Conservation (phyloP, 2,329 filamentous ascomycete species). For the Tolypocladium ophioglossoides region DNA sequence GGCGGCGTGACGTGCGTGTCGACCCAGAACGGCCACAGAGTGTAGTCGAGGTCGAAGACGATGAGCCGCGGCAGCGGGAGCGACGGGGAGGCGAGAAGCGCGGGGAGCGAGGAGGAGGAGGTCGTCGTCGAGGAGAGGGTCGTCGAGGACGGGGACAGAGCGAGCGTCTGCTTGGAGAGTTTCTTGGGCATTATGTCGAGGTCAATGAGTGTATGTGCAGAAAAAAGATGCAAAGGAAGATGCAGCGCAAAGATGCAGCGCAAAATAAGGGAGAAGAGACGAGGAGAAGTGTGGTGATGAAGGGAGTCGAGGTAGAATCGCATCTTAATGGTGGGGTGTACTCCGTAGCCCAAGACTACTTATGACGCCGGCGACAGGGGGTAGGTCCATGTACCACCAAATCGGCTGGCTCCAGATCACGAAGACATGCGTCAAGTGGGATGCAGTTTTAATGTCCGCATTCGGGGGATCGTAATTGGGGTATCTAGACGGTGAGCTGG, state of each 20-base stretch:
- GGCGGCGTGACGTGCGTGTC: constrained; percentile 82
- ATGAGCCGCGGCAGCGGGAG: constrained; percentile 71
- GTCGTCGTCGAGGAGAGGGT: background rate
- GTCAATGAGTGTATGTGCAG: background rate
- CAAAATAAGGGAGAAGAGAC: background rate
- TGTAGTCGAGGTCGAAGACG: constrained; percentile 96
- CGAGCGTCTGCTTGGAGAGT: constrained; percentile 14
- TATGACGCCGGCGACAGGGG: background rate
- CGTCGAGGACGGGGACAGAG: constrained; percentile 4
- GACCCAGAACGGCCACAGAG: constrained; percentile 97
- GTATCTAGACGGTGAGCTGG: too few species aligned
- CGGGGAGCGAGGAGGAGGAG: constrained; percentile 17
- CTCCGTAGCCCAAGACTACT: too few species aligned
- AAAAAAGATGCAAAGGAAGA: background rate
- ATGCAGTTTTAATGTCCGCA: too few species aligned
- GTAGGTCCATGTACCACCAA: background rate
- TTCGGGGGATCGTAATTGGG: too few species aligned
- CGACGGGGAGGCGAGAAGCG: constrained; percentile 36
- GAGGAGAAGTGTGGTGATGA: background rate
- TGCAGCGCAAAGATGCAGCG: background rate
- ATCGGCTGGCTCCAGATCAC: too few species aligned
- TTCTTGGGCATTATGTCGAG: constrained; percentile 18
- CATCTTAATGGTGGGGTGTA: background rate
- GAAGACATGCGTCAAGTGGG: too few species aligned
- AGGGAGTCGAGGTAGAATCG: background rate